Conservation (phyloP, 805 yeast species). For the Zygotorulaspora sp. region DNA sequence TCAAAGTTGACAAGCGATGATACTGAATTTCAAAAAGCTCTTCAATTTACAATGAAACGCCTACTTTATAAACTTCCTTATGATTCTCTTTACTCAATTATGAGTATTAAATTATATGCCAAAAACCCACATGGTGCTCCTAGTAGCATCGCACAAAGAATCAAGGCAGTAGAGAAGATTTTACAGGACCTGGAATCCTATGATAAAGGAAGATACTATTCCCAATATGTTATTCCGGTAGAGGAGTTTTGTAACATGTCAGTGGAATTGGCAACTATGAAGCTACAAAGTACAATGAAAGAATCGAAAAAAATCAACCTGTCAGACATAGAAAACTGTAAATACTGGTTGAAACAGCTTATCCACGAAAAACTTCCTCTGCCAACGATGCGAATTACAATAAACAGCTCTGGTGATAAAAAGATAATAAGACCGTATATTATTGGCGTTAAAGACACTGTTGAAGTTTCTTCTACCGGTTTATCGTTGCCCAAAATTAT, state of each 20-base stretch:
- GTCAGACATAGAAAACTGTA: conserved; percentile 39
- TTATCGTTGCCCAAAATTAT: conserved; percentile 83
- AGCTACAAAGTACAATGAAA: conserved; percentile 23
- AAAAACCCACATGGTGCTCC: conserved; percentile 35
- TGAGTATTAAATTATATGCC: conserved; percentile 51
- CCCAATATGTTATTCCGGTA: conserved; percentile 41
- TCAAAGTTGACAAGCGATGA: conserved; percentile 56
- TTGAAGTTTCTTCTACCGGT: conserved; percentile 74
- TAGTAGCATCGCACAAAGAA: conserved; percentile 40
- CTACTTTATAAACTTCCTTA: conserved; percentile 60
- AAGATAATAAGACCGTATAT: conserved; percentile 50
- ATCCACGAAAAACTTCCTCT: conserved; percentile 52
- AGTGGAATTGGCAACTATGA: conserved; percentile 47
- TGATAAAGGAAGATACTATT: conserved; percentile 26
- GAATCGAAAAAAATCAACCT: conserved; percentile 22
- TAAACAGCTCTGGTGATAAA: conserved; percentile 40
- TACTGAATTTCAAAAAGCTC: conserved; percentile 49
- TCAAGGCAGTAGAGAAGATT: conserved; percentile 49
- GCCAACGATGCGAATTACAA: conserved; percentile 52
- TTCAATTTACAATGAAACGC: conserved; percentile 45
- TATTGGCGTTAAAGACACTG: conserved; percentile 38
- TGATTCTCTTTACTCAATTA: conserved; percentile 61
- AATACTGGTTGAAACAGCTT: conserved; percentile 55
- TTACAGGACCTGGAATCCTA: conserved; percentile 39
- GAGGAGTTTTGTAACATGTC: conserved; percentile 48